phyloP scores from a whole-genome alignment of 495 filamentous ascomycete genomes.

The Annulohypoxylon bovei region DNA sequence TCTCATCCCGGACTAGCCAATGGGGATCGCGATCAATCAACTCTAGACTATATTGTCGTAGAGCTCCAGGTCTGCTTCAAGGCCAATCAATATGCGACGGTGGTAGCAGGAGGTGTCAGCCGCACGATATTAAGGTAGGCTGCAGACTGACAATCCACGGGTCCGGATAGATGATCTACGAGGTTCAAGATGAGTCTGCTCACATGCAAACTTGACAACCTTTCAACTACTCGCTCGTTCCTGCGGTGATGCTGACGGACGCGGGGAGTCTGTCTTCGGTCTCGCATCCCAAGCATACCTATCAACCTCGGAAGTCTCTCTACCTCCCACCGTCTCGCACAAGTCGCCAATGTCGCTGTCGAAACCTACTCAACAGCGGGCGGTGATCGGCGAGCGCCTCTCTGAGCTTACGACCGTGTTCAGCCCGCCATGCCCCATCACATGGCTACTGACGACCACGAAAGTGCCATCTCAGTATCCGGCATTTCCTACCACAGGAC shows the following conservation, averaged over 20 bases:
- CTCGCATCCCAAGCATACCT: neutral
- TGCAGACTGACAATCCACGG: neutral
- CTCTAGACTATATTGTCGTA: neutral
- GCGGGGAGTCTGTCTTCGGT: neutral
- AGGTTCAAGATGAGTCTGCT: neutral
- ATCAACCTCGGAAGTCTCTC: neutral
- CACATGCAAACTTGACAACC: neutral
- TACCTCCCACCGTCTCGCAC: neutral
- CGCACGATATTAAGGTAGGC: slow-evolving; percentile 28
- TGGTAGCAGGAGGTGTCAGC: slow-evolving; percentile 10
- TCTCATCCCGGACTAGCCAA: neutral
- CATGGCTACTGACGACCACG: slow-evolving; percentile 52
- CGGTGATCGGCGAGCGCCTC: slow-evolving; percentile 27
- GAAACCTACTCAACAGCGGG: slow-evolving; percentile 3
- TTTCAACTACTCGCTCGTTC: neutral
- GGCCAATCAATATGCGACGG: neutral
- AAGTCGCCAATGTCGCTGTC: slow-evolving; percentile 16
- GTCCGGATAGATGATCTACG: slow-evolving; percentile 1
- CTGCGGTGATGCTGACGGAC: slow-evolving; percentile 8
- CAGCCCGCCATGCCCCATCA: slow-evolving; percentile 51
- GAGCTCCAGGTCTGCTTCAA: neutral
- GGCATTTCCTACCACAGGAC: slow-evolving; percentile 48
- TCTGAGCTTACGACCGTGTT: slow-evolving; percentile 55
- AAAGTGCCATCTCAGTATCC: slow-evolving; percentile 54
- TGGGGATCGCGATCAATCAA: neutral